phyloP scores from a whole-genome alignment of 2,329 filamentous ascomycete genomes.

The Arthrinium phaeospermum region DNA sequence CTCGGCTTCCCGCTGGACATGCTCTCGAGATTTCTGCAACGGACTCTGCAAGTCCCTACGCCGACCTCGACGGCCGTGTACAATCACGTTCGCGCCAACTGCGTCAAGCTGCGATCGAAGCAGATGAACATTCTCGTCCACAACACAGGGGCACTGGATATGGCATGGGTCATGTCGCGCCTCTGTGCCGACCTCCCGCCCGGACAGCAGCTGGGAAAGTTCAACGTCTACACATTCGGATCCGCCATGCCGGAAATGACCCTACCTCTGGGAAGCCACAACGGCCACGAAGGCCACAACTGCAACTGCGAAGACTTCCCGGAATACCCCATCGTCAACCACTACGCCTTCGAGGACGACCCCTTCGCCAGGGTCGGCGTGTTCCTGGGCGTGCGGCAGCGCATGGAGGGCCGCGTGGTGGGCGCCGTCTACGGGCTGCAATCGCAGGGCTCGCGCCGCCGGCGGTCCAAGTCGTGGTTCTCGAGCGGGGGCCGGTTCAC shows the following conservation, averaged over 20 bases:
- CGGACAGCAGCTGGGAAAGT: conserved; percentile 40
- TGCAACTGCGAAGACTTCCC: conserved; percentile 21
- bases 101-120: conserved; percentile 40
- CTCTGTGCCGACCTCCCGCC: conserved; percentile 46
- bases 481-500: conserved; percentile 29
- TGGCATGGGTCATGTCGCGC: conserved; percentile 42
- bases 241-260: conserved; percentile 45
- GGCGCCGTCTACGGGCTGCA: conserved; percentile 47
- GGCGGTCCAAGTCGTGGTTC: conserved; percentile 26
- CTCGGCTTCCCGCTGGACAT: conserved; percentile 61
- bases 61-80: conserved; percentile 41
- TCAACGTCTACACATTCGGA: conserved; percentile 53
- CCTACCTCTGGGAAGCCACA: conserved; percentile 36
- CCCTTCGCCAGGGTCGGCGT: conserved; percentile 47
- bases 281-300: conserved; percentile 18
- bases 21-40: conserved; percentile 42
- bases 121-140: conserved; percentile 48
- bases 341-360: conserved; percentile 37
- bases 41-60: conserved; percentile 39
- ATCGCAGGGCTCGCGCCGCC: conserved; percentile 12
- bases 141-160: conserved; percentile 44
- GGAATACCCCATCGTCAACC: conserved; percentile 28
- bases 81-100: conserved; percentile 41
- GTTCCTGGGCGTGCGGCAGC: conserved; percentile 41
- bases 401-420: conserved; percentile 44